A percentile compares a stretch with the other conserved stretches of the same genome.
These are phyloP conservation scores for Aspergillus japonicus DNA, from an alignment of 2,329 filamentous ascomycete genomes.

Conservation along the genomic window DNA sequence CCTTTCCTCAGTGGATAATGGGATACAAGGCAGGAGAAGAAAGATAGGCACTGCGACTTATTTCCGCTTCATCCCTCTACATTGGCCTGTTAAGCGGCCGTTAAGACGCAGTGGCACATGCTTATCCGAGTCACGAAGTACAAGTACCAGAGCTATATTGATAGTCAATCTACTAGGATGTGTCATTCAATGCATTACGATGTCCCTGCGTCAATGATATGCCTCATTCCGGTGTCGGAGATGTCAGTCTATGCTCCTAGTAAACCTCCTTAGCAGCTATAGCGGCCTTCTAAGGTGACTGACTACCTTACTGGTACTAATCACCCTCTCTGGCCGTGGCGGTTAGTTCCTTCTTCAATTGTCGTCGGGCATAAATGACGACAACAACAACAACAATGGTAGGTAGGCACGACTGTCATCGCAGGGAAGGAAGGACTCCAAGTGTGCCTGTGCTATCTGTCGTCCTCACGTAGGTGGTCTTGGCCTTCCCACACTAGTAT, in stretches of 20 bases:
- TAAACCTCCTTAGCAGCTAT: no score
- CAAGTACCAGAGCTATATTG: background rate
- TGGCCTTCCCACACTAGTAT: conserved; percentile 4
- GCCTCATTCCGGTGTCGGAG: no score
- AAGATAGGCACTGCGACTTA: conserved; percentile 40
- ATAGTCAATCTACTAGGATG: background rate
- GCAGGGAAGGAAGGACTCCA: background rate
- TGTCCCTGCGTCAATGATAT: background rate
- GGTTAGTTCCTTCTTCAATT: background rate
- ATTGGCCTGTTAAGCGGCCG: conserved; percentile 35
- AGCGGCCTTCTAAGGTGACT: background rate
- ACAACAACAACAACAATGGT: background rate
- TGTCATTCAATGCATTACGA: background rate
- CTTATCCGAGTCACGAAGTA: background rate
- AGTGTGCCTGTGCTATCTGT: conserved; percentile 9
- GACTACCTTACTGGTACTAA: background rate
- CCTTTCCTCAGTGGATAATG: conserved; percentile 52
- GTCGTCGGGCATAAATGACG: background rate
- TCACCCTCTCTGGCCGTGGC: background rate
- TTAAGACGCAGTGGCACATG: conserved; percentile 44
- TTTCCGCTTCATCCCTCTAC: conserved; percentile 41
- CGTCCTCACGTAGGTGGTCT: conserved; percentile 12
- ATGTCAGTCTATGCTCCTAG: no score
- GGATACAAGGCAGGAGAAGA: conserved; percentile 74
- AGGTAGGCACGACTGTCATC: background rate